Conservation (phyloP, 805 yeast species). For the Starmera dryadoides region DNA sequence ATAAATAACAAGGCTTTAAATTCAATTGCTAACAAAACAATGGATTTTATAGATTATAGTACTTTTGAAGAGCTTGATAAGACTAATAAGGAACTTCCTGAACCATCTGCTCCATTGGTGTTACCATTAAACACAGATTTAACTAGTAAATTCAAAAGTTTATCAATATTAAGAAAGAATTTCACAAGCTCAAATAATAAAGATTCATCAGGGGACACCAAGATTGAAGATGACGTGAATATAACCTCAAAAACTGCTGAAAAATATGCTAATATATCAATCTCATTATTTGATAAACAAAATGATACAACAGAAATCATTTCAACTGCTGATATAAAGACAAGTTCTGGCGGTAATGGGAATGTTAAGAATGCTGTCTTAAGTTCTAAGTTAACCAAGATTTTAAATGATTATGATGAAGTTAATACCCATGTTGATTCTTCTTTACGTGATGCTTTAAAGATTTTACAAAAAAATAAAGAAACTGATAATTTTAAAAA, state of each 20-base stretch:
- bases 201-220: too few relatives aligned
- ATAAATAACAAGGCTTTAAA: too few relatives aligned
- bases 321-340: background rate
- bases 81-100: constrained; percentile 13
- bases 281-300: constrained; percentile 27
- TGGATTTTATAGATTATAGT: constrained; percentile 22
- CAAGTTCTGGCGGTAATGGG: too few relatives aligned
- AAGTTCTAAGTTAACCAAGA: constrained; percentile 26
- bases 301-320: constrained; percentile 1
- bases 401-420: constrained; percentile 24
- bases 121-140: constrained; percentile 27
- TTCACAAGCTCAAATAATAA: too few relatives aligned
- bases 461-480: constrained; percentile 26
- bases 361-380: constrained; percentile 18
- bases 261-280: constrained; percentile 41
- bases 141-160: constrained; percentile 29
- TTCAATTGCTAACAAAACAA: too few relatives aligned
- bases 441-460: constrained; percentile 26
- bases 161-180: constrained; percentile 26
- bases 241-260: constrained; percentile 25
- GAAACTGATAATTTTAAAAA: constrained; percentile 10
- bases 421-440: constrained; percentile 17
- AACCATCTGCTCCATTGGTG: constrained; percentile 34
- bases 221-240: constrained; percentile 6
- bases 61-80: constrained; percentile 6